A percentile compares a stretch with the other conserved stretches of the same genome.
These are phyloP conservation scores for Aphanomyces stellatus DNA, from an alignment of 352 stramenopile genomes.

Conservation along the genomic window DNA sequence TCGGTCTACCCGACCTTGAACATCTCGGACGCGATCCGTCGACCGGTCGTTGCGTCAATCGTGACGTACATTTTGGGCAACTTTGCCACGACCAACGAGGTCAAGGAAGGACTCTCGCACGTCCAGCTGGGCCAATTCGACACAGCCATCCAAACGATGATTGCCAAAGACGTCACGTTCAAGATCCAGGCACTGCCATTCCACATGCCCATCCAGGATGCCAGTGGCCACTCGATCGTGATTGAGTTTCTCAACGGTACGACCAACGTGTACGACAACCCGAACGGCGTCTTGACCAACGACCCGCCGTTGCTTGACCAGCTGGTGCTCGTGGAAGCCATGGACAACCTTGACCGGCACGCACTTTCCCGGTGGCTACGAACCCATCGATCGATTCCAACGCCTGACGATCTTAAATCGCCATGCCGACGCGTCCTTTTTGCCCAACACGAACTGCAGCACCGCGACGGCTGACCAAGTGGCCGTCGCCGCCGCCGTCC, in stretches of 20 bases:
- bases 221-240: conserved; percentile 45
- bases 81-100: conserved; percentile 48
- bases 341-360: no score
- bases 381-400: neutral
- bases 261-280: conserved; percentile 45
- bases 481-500: conserved; percentile 38
- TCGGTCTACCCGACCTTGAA: conserved; percentile 42
- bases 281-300: conserved; percentile 59
- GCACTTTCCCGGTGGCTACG: neutral
- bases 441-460: conserved; percentile 28
- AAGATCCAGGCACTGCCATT: conserved; percentile 33
- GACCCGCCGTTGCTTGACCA: conserved; percentile 39
- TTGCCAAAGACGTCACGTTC: conserved; percentile 23
- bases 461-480: conserved; percentile 42
- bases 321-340: conserved; percentile 31
- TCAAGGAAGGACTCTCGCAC: conserved; percentile 30
- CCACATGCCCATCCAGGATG: conserved; percentile 56
- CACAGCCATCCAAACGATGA: conserved; percentile 24
- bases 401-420: conserved; percentile 1
- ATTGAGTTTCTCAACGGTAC: conserved; percentile 61
- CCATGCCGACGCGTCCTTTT: neutral
- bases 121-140: conserved; percentile 42
- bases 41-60: conserved; percentile 45
- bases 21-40: neutral
- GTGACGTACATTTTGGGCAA: conserved; percentile 66